These are phyloP conservation scores for Drechslerella dactyloides DNA, from an alignment of 2,329 filamentous ascomycete genomes.

Conservation along the genomic window DNA sequence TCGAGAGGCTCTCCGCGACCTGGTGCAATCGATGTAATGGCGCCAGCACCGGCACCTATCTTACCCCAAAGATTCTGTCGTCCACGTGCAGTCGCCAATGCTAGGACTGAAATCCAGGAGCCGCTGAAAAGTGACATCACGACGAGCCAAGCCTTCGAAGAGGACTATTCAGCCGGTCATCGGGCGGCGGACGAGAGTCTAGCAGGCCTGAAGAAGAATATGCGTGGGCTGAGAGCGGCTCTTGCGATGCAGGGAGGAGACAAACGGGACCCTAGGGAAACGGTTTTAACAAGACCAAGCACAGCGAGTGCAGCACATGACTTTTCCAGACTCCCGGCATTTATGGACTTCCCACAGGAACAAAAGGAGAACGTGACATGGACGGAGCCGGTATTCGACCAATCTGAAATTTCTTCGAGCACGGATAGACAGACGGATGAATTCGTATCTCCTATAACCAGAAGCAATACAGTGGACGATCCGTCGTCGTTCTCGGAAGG, in stretches of 20 bases:
- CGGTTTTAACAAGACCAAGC: slow-evolving; percentile 15
- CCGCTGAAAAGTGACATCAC: slow-evolving; percentile 6
- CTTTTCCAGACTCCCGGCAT: slow-evolving; percentile 20
- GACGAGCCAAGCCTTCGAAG: background rate
- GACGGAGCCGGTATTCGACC: slow-evolving; percentile 15
- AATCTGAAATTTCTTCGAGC: background rate
- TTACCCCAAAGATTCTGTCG: background rate
- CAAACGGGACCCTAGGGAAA: slow-evolving; percentile 21
- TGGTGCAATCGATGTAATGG: slow-evolving; percentile 1
- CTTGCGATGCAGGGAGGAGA: slow-evolving; percentile 29
- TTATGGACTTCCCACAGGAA: slow-evolving; percentile 20
- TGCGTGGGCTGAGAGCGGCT: slow-evolving; percentile 38
- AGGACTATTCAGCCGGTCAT: slow-evolving; percentile 38
- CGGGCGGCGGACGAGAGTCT: slow-evolving; percentile 41
- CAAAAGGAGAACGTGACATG: slow-evolving; percentile 9
- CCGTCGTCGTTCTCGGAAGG: slow-evolving; percentile 8
- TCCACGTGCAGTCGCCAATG: background rate
- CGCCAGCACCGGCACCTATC: background rate
- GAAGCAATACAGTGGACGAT: slow-evolving; percentile 27
- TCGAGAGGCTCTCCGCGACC: slow-evolving; percentile 13
- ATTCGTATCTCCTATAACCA: slow-evolving; percentile 5
- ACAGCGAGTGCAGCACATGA: slow-evolving; percentile 21
- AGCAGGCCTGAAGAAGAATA: slow-evolving; percentile 44
- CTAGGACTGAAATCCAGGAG: slow-evolving; percentile 2
- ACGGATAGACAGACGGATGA: slow-evolving; percentile 8